Conservation (phyloP, 23 red algal genomes). For the Agarophyton chilense region DNA sequence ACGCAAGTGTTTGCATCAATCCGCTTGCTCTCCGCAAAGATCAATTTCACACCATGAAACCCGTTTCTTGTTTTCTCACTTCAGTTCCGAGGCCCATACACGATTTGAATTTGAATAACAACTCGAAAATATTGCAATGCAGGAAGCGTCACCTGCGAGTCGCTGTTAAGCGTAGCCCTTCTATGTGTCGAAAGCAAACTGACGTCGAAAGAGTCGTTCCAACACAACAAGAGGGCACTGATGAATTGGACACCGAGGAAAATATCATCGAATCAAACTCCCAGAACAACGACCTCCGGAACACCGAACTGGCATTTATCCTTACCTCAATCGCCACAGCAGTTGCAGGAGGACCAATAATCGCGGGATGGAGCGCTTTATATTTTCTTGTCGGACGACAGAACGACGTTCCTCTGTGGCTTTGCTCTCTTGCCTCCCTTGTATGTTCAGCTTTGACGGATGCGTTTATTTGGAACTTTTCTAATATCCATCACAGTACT, state of each 20-base stretch:
- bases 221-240: not conserved
- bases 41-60: too few species aligned
- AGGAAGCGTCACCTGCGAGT: not conserved
- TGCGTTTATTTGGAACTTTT: conserved; percentile 30
- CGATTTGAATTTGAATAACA: not conserved
- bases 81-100: not conserved
- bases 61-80: too few species aligned
- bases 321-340: conserved; percentile 18
- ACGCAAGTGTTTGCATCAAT: too few species aligned
- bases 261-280: not conserved
- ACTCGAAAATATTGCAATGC: not conserved
- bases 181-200: not conserved
- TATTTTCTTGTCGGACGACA: conserved; percentile 18
- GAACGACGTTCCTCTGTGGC: conserved; percentile 29
- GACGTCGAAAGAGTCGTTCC: not conserved
- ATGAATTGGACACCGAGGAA: not conserved
- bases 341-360: conserved; percentile 31
- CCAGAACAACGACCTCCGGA: not conserved
- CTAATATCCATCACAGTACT: not conserved
- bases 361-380: conserved; percentile 36
- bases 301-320: conserved; percentile 14
- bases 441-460: conserved; percentile 35
- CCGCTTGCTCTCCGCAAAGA: too few species aligned
- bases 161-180: not conserved
- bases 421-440: conserved; percentile 10